phyloP scores from a whole-genome alignment of 73 alveolate species.

The Tetrahymena elliotti region DNA sequence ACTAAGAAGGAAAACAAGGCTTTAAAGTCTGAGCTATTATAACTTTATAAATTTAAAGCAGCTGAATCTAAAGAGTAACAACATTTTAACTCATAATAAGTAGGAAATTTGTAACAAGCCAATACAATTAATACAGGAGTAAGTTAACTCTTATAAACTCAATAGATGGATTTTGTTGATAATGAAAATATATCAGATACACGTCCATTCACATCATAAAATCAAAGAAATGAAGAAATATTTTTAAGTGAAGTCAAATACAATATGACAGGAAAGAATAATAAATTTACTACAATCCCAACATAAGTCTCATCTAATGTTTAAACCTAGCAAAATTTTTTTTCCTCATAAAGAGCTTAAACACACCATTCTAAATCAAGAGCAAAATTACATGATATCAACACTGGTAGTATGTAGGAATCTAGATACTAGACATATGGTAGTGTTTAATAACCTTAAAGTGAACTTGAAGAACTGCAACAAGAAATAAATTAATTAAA shows the following conservation, averaged over 20 bases:
- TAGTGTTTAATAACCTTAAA: background rate
- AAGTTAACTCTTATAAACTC: background rate
- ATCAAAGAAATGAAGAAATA: constrained; percentile 10
- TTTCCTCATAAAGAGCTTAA: background rate
- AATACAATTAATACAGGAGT: background rate
- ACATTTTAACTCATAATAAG: background rate
- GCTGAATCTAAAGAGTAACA: background rate
- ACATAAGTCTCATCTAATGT: background rate
- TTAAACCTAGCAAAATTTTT: background rate
- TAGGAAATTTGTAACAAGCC: background rate
- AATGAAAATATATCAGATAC: background rate
- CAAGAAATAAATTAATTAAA: background rate
- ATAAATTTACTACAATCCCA: background rate
- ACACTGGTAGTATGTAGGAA: background rate
- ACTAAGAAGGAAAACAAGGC: constrained; percentile 42
- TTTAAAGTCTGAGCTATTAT: constrained; percentile 28
- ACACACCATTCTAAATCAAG: background rate
- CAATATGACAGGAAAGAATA: background rate
- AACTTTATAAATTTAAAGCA: constrained; percentile 15
- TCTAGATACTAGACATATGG: background rate
- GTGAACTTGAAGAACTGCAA: background rate
- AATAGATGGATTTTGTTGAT: background rate
- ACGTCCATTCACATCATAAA: background rate
- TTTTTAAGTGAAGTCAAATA: background rate
- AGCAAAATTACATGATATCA: background rate